phyloP scores from a whole-genome alignment of 2,329 filamentous ascomycete species.

The Colletotrichum tanaceti region DNA sequence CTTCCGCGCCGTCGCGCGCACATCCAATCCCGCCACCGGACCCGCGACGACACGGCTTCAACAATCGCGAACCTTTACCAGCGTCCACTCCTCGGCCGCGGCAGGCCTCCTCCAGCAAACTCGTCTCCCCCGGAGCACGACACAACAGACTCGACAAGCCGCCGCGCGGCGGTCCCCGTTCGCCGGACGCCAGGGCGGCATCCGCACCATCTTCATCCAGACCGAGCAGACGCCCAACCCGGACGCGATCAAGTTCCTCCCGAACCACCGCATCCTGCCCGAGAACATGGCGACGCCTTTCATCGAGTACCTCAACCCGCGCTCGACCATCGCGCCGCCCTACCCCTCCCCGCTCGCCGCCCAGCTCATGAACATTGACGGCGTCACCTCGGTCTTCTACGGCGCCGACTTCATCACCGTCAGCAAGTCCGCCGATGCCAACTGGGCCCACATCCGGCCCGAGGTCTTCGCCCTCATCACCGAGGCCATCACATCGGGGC shows the following conservation, averaged over 20 bases:
- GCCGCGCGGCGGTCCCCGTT: slow-evolving; percentile 35
- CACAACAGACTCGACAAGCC: slow-evolving; percentile 22
- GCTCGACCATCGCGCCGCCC: slow-evolving; percentile 87
- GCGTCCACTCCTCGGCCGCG: slow-evolving; percentile 33
- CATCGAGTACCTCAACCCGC: slow-evolving; percentile 90
- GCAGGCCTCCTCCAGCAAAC: slow-evolving; percentile 30
- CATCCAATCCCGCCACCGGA: slow-evolving; percentile 23
- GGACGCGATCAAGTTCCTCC: slow-evolving; percentile 97
- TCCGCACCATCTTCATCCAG: slow-evolving; percentile 94
- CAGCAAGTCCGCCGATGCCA: slow-evolving; percentile 86
- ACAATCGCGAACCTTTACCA: slow-evolving; percentile 34
- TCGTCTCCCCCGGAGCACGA: slow-evolving; percentile 20
- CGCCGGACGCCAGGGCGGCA: slow-evolving; percentile 50
- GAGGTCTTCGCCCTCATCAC: slow-evolving; percentile 97
- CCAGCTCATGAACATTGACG: slow-evolving; percentile 91
- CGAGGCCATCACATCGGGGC: slow-evolving; percentile 86
- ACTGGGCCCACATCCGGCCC: slow-evolving; percentile 95
- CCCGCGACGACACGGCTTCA: slow-evolving; percentile 7
- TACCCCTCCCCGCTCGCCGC: slow-evolving; percentile 92
- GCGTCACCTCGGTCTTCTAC: slow-evolving; percentile 95
- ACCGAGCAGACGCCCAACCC: slow-evolving; percentile 93
- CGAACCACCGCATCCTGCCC: slow-evolving; percentile 88
- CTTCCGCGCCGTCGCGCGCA: slow-evolving; percentile 37
- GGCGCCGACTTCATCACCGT: slow-evolving; percentile 97
- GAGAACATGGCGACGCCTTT: slow-evolving; percentile 78